Evolutionary conservation across 2,329 filamentous ascomycete species (phyloP), one percentile per base, ranked within the genome.

Genomic region (Fusarium bulbicola): DNA sequence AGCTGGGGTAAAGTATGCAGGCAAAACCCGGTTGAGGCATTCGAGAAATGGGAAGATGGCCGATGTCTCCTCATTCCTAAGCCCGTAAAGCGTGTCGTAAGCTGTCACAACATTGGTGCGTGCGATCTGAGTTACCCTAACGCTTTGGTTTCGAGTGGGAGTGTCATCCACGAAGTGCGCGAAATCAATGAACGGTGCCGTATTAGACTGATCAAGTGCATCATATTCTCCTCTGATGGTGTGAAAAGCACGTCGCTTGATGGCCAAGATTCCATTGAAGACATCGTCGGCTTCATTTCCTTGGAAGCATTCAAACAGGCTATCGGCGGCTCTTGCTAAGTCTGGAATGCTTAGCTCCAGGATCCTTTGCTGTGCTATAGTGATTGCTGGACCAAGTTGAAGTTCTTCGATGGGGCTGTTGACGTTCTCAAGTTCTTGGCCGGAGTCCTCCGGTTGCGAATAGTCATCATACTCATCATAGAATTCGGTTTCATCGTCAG

Each of bases 71-170:
- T 46, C 53, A 16, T 62, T 45, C 37, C 72, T 34, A n/a, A 77
- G 47, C 28, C 47, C 52, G 18, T 68, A 59, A 39, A 82, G 68
- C 9, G 74, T 70, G 58, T 82, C 78, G 16, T 83, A 76, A 12
- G 82, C 77, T 9, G 78, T 76, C 28, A 80, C 81, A 10, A 83
- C 75, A 61, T 85, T 85, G 32, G 80, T 80, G 34, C 76, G 73
- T 9, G 77, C 79, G 21, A 82, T 71, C 20, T 76, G 68, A 20
- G 37, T 67, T 14, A 45, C 59, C 28, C 63, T 70, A 24, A 34
- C 30, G 16, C 36, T 46, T 20, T 57, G 42, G 7, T 66, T 47
- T n/a, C 63, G 50, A n/a, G 54, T 59, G 24, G 32, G 30, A 16
- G 30, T 14, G n/a, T 34, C 26, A 37, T 40, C 18, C 32, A 61